These are phyloP conservation scores for Isatis lusitanica DNA, from an alignment of 441 rosid species.

Conservation along the genomic window DNA sequence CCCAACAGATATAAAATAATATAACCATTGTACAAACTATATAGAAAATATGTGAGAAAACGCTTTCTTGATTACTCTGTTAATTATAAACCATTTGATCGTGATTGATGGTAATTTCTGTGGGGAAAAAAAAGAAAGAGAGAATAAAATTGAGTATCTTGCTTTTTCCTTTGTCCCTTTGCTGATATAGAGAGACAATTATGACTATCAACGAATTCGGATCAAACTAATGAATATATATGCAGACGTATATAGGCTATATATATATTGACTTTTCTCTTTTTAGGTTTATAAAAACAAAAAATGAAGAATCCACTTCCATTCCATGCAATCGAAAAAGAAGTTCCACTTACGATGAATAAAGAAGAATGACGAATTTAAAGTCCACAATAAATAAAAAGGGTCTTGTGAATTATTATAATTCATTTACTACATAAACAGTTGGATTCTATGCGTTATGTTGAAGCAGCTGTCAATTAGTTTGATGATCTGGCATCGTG, in stretches of 20 bases:
- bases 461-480: constrained; percentile 45
- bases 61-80: no score
- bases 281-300: constrained; percentile 33
- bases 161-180: constrained; percentile 9
- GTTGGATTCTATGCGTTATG: constrained; percentile 49
- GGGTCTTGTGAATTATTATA: constrained; percentile 45
- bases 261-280: not conserved
- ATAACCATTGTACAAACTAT: no score
- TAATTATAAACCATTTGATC: no score
- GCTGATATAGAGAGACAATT: constrained; percentile 5
- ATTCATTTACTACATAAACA: constrained; percentile 31
- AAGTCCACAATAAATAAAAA: constrained; percentile 29
- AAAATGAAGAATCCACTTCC: constrained; percentile 52
- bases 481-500: not conserved
- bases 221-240: constrained; percentile 11
- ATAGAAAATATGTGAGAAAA: no score
- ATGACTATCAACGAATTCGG: constrained; percentile 6
- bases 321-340: constrained; percentile 34
- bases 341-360: constrained; percentile 35
- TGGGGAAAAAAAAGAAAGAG: no score
- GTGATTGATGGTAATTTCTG: no score
- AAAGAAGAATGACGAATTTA: constrained; percentile 39
- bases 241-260: not conserved
- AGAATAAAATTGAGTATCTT: not conserved
- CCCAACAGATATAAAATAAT: no score